Percentiles rank a stretch among this genome's conserved stretches.
Evolutionary conservation across 2,329 filamentous ascomycete species (phyloP).

Genomic region (Diaporthe amygdali): DNA sequence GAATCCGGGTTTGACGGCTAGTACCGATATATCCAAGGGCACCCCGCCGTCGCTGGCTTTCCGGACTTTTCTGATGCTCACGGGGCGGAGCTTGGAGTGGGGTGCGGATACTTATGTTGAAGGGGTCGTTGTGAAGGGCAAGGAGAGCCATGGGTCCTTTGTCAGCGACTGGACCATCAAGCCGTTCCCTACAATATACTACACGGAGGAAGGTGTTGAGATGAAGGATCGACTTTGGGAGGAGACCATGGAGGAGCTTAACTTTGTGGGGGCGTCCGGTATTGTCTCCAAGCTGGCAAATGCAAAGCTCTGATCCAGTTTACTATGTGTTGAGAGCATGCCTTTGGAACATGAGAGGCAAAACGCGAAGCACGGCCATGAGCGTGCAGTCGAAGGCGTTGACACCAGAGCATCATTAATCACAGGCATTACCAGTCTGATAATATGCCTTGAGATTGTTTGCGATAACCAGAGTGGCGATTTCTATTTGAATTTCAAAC

Average conservation of each 20-base stretch:
- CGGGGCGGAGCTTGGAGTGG: constrained; percentile 27
- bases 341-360: no score
- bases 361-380: no score
- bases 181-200: constrained; percentile 36
- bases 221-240: constrained; percentile 13
- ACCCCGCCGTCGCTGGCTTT: not conserved
- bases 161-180: constrained; percentile 52
- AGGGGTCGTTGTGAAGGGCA: constrained; percentile 48
- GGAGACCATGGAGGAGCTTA: constrained; percentile 20
- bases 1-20: constrained; percentile 35
- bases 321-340: no score
- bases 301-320: not conserved
- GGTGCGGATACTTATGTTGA: constrained; percentile 55
- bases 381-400: no score
- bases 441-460: no score
- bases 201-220: not conserved
- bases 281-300: not conserved
- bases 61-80: not conserved
- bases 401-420: no score
- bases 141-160: constrained; percentile 56
- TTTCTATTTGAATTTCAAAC: no score
- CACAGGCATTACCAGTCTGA: no score
- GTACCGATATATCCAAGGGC: not conserved
- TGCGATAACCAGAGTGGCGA: no score
- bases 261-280: constrained; percentile 3